These are phyloP conservation scores for Aureoboletus auriporus DNA, from an alignment of 768 basidiomycete species.

Conservation along the genomic window DNA sequence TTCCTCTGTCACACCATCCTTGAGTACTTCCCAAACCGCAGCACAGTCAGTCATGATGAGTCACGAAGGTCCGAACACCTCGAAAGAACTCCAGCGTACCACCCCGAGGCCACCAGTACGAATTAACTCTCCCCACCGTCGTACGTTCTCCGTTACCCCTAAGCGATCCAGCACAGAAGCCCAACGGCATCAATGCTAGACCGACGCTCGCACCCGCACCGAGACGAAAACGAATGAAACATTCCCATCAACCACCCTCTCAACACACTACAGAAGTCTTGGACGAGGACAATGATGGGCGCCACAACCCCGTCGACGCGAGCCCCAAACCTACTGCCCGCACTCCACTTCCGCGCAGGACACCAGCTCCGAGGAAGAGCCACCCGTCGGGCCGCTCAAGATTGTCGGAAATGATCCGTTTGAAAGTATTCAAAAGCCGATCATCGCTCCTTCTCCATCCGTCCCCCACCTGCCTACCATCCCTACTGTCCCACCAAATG, in stretches of 20 bases:
- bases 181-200: too few relatives aligned
- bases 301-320: not conserved
- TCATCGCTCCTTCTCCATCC: not conserved
- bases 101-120: not conserved
- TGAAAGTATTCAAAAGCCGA: slow-evolving; percentile 10
- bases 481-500: not conserved
- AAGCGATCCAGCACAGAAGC: not conserved
- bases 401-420: slow-evolving; percentile 26
- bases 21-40: slow-evolving; percentile 62
- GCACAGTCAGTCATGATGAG: slow-evolving; percentile 15
- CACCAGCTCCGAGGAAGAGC: slow-evolving; percentile 18
- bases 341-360: not conserved
- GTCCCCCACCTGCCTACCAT: not conserved
- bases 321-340: too few relatives aligned
- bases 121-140: slow-evolving; percentile 23
- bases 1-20: slow-evolving; percentile 72
- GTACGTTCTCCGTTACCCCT: slow-evolving; percentile 5
- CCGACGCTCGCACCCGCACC: not conserved
- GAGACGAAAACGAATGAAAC: slow-evolving; percentile 5
- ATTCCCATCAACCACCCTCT: slow-evolving; percentile 19
- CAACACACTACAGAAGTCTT: slow-evolving; percentile 22
- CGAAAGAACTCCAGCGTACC: not conserved
- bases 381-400: slow-evolving; percentile 12
- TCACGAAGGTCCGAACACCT: slow-evolving; percentile 6
- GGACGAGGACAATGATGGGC: slow-evolving; percentile 15